Percentiles rank a stretch among this genome's conserved stretches.
Evolutionary conservation across 2,329 filamentous ascomycete genomes (phyloP).

Genomic region (Zopfia rhizophila): DNA sequence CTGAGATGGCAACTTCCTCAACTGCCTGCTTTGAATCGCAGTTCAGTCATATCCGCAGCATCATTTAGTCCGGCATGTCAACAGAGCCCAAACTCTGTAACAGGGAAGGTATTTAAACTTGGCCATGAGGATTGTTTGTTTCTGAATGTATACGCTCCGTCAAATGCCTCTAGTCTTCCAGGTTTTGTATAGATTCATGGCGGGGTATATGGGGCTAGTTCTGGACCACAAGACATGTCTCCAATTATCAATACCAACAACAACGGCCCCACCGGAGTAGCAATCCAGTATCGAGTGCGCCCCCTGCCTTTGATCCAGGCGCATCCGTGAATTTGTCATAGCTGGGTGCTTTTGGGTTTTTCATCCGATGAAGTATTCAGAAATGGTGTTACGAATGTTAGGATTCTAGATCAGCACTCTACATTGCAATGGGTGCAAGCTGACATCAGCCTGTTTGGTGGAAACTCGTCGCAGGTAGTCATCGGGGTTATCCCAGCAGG

Average conservation of each 20-base stretch:
- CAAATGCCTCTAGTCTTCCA: constrained; percentile 30
- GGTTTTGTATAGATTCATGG: constrained; percentile 31
- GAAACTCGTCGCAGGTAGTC: constrained; percentile 48
- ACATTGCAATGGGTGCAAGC: constrained; percentile 61
- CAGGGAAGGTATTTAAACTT: too few relatives aligned
- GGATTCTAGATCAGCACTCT: constrained; percentile 57
- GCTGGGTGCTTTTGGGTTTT: constrained; percentile 56
- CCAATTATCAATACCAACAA: constrained; percentile 55
- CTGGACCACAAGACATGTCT: constrained; percentile 47
- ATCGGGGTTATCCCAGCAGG: constrained; percentile 47
- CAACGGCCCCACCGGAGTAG: constrained; percentile 57
- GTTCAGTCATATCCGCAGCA: too few relatives aligned
- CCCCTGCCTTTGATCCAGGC: constrained; percentile 6
- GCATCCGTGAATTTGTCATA: constrained; percentile 23
- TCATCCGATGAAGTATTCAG: constrained; percentile 44
- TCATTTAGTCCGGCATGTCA: too few relatives aligned
- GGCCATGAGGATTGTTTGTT: constrained; percentile 42
- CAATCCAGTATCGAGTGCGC: constrained; percentile 59
- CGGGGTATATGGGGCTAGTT: constrained; percentile 45
- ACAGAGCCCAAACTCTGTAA: too few relatives aligned
- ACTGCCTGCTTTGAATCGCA: too few relatives aligned
- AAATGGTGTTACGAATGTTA: constrained; percentile 45
- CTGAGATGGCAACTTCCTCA: too few relatives aligned
- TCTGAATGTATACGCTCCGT: constrained; percentile 37
- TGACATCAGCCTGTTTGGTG: constrained; percentile 59